Base-by-base conservation (phyloP, 108 stramenopile species). In the Skeletonema marinoi region DNA sequence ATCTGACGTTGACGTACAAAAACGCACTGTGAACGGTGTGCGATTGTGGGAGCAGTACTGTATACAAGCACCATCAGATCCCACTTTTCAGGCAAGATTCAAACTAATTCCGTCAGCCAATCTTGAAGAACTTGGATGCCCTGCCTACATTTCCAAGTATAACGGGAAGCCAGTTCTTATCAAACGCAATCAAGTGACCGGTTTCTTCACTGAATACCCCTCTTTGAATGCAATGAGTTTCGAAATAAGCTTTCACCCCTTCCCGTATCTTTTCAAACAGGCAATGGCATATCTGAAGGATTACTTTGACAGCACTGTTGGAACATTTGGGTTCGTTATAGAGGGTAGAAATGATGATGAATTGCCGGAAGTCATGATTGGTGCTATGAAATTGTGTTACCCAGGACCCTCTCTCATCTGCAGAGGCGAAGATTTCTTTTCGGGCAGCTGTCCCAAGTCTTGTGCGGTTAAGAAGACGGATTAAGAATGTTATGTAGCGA, bases 161-260 rank as follows among this genome's bases (percentile, higher is more conserved):
- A 91, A 90, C 44, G 88, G 88, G 13, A 95, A 92, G 48, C 92
- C 92, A 29, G 87, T 95, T 44, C 79, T 95, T 36, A 92, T 95
- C 88, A 95, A 95, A 76, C 78, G 94, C 16, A 81, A 88, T 17
- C 85, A 88, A 39, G 71, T 84, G 16, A 95, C 94, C 4, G 94
- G 94, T 60, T 93, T 92, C 66, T 71, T 95, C 59, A 86, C 80
- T 42, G 60, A 79, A 14, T 90, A 92, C 66, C 92, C 90, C 31
- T 88, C 90, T 10, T 67, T 89, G 51, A 88, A 86, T 44, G 86
- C 83, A 9, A 86, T 92, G 75, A 92, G 92, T 83, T 95, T 95
- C 68, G 92, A 93, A 69, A 86, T 95, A 10, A 91, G 88, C 29
- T 74, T 95, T 30, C 92, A 95, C 56, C 88, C 89, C 1, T 95